Evolutionary conservation across 2,329 filamentous ascomycete genomes (phyloP).

Genomic region (Colletotrichum nymphaeae): DNA sequence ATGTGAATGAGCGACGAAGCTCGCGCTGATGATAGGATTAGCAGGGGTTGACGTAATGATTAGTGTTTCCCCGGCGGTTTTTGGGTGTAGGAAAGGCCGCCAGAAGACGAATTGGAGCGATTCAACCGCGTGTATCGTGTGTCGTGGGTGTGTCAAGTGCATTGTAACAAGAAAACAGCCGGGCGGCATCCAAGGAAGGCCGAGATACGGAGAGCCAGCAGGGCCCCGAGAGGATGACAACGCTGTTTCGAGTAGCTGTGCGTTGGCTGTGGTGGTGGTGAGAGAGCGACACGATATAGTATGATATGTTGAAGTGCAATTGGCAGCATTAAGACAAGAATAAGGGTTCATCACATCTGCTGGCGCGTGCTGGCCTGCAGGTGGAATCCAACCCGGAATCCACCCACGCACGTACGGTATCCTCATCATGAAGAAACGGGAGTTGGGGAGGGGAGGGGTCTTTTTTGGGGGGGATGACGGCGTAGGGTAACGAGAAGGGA

Average conservation of each 20-base stretch:
- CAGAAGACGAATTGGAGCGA: constrained; percentile 18
- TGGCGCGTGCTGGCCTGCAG: constrained; percentile 34
- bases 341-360: constrained; percentile 35
- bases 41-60: constrained; percentile 19
- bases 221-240: not conserved
- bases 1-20: not conserved
- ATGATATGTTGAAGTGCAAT: constrained; percentile 1
- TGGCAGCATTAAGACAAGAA: constrained; percentile 16
- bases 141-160: constrained; percentile 23
- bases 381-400: constrained; percentile 26
- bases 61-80: not conserved
- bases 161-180: not conserved
- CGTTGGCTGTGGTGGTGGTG: constrained; percentile 1
- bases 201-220: constrained; percentile 8
- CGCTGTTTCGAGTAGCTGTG: not conserved
- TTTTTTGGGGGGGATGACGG: not conserved
- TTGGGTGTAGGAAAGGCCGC: constrained; percentile 5
- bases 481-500: constrained; percentile 4
- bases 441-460: constrained; percentile 12
- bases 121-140: constrained; percentile 21
- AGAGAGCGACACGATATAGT: constrained; percentile 11
- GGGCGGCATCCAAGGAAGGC: not conserved
- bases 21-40: not conserved
- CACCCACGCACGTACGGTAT: constrained; percentile 29
- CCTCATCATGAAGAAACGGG: constrained; percentile 31